phyloP scores from a whole-genome alignment of 441 rosid species.

The Rhodomyrtus psidioides region DNA sequence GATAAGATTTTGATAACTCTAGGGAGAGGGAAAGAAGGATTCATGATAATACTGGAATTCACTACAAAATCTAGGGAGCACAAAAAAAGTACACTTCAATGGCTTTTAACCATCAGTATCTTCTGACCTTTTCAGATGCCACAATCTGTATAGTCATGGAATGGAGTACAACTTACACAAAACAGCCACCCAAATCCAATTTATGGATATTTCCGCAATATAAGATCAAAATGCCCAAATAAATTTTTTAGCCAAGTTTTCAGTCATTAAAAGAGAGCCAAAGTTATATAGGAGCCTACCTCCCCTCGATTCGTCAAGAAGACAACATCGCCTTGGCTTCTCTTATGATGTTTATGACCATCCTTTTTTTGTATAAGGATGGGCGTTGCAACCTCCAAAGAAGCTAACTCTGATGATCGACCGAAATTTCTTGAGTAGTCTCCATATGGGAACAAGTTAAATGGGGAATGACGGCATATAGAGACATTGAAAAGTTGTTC shows the following conservation, averaged over 20 bases:
- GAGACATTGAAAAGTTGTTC: conserved; percentile 98
- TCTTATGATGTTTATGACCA: conserved; percentile 76
- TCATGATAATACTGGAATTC: neutral
- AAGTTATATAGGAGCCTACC: conserved; percentile 34
- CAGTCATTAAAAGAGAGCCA: neutral
- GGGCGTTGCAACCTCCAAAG: conserved; percentile 92
- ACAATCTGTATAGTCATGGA: neutral
- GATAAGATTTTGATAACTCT: neutral
- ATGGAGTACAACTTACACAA: neutral
- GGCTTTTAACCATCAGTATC: neutral
- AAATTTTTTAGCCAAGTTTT: neutral
- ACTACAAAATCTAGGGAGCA: neutral
- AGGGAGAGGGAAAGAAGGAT: neutral
- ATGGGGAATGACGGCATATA: conserved; percentile 76
- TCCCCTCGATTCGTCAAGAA: conserved; percentile 96
- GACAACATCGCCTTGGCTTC: conserved; percentile 92
- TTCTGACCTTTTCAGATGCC: neutral
- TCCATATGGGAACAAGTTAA: conserved; percentile 79
- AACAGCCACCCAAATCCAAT: neutral
- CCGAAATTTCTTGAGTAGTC: conserved; percentile 69
- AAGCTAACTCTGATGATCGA: conserved; percentile 47
- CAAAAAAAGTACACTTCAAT: neutral
- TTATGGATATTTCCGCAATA: neutral
- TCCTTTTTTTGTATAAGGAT: conserved; percentile 83
- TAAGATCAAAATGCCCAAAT: neutral